These are phyloP conservation scores for Oryza meridionalis DNA, from an alignment of 176 grass and related monocot species.

Conservation along the genomic window DNA sequence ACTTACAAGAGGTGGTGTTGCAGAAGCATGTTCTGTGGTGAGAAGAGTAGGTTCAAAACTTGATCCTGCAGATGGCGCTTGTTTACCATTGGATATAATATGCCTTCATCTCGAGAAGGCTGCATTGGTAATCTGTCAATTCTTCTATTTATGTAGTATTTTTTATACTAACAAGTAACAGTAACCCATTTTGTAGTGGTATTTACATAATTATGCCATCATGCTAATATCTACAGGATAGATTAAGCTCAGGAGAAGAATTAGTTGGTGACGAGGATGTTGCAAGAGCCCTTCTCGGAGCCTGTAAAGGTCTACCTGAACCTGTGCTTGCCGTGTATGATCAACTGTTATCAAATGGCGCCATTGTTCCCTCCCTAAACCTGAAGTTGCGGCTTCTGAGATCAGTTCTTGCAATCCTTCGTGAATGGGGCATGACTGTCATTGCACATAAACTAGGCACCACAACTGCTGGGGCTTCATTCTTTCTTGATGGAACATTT, in stretches of 20 bases:
- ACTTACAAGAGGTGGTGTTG: conserved; percentile 80
- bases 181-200: neutral
- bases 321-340: conserved; percentile 86
- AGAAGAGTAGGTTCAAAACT: conserved; percentile 92
- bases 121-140: conserved; percentile 75
- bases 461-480: conserved; percentile 63
- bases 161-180: conserved; percentile 12
- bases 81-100: conserved; percentile 82
- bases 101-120: conserved; percentile 96
- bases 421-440: conserved; percentile 78
- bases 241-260: conserved; percentile 81
- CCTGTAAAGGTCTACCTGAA: conserved; percentile 73
- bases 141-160: conserved; percentile 30
- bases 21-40: conserved; percentile 89
- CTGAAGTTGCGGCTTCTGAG: conserved; percentile 89
- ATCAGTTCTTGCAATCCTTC: conserved; percentile 81
- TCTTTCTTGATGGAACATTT: conserved; percentile 64
- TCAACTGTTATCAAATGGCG: conserved; percentile 86
- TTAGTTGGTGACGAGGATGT: conserved; percentile 89
- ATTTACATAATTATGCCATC: conserved; percentile 31
- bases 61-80: conserved; percentile 81
- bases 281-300: conserved; percentile 85
- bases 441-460: conserved; percentile 67
- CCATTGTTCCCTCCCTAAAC: conserved; percentile 71
- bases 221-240: conserved; percentile 63